Evolutionary conservation across 2,329 filamentous ascomycete genomes (phyloP).

Genomic region (Drechslera avenae): DNA sequence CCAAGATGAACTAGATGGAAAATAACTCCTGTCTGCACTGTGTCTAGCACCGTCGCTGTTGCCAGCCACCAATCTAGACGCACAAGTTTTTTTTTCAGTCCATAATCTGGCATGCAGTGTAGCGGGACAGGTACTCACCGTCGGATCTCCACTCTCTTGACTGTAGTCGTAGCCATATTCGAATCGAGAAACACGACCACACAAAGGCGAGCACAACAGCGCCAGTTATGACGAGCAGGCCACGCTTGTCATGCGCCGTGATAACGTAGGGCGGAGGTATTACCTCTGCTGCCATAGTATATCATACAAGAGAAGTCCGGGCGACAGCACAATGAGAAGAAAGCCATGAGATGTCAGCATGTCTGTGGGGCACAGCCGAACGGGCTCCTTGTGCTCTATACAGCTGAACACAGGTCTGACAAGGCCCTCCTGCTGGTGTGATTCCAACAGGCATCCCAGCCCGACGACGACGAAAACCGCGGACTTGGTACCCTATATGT

Average conservation of each 20-base stretch:
- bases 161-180: slow-evolving; percentile 36
- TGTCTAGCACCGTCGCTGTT: slow-evolving; percentile 31
- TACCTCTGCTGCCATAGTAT: slow-evolving; percentile 28
- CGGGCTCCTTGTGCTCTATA: slow-evolving; percentile 1
- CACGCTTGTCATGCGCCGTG: slow-evolving; percentile 38
- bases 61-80: slow-evolving; percentile 15
- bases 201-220: slow-evolving; percentile 37
- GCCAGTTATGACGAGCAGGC: slow-evolving; percentile 41
- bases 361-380: background rate
- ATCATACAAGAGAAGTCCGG: slow-evolving; percentile 5
- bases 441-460: background rate
- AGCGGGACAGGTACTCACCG: slow-evolving; percentile 31
- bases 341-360: slow-evolving; percentile 1
- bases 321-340: background rate
- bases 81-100: slow-evolving; percentile 3
- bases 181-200: slow-evolving; percentile 37
- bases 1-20: slow-evolving; percentile 34
- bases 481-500: background rate
- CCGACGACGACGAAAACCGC: slow-evolving; percentile 1
- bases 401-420: slow-evolving; percentile 2
- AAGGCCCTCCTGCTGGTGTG: background rate
- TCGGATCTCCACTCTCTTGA: slow-evolving; percentile 41
- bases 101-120: slow-evolving; percentile 15
- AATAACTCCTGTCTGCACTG: slow-evolving; percentile 31
- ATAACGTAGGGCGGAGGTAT: slow-evolving; percentile 38